Evolutionary conservation across 2,329 filamentous ascomycete species (phyloP), one percentile per base, ranked within the genome.

Genomic region (Cladophialophora bantiana): DNA sequence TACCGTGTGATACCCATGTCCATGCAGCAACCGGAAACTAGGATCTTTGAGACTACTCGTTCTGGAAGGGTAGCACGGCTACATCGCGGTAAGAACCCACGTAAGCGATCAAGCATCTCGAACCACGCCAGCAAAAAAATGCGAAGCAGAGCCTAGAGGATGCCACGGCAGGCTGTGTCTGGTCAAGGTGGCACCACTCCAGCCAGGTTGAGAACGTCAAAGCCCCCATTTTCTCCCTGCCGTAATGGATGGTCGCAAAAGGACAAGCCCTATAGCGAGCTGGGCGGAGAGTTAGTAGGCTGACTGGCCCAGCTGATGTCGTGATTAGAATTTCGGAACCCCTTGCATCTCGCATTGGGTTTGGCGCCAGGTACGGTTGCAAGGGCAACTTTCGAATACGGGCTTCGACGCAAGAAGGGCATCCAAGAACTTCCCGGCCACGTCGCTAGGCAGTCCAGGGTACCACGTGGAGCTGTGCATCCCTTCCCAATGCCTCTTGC

Each of bases 351-450:
- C 45, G 32, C 38, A 38, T 62, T 65, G 34, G 38, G 65, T 65
- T 65, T 68, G 58, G 66, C 59, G 45, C 54, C 66, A 68, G 66
- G 62, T 68, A 68, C 66, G 56, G 62, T 62, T 59, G 66, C 62
- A 65, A 54, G 53, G 62, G 62, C 62, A 65, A 65, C 62, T 57
- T 40, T 32, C 32, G 6, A 53, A 61, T 40, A 61, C 32, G 59
- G 42, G 59, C 18, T 59, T 59, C 57, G 45, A 32, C 34, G 15
- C 59, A 15, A 53, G 62, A 42, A 48, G 34, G 56, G 35, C 9
- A 60, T 48, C 62, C 50, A 54, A 65, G 59, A 61, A 50, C 45
- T 42, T 59, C 42, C 45, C 31, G 45, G 45, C 45, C 45, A 31
- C 31, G n/a, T 59, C 57, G 57, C 57, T 48, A 59, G 57, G 18